Conservation (phyloP, 306 rosid species). For the Castanopsis chinensis region DNA sequence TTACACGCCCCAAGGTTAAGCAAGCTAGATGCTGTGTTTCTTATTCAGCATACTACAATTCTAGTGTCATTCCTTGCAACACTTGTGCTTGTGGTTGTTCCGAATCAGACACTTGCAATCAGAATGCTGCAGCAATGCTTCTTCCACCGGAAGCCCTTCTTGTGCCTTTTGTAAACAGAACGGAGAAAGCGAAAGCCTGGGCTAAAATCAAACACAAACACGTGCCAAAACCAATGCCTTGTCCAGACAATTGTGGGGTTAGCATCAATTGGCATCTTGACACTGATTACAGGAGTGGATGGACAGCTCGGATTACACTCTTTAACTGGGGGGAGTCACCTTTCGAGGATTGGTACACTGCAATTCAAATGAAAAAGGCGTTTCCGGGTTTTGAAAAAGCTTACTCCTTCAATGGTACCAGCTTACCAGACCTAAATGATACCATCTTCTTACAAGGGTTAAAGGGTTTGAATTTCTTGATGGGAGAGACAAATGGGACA, state of each 20-base stretch:
- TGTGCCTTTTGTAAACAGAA: conserved; percentile 64
- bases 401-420: conserved; percentile 81
- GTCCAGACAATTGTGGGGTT: conserved; percentile 76
- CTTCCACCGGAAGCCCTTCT: conserved; percentile 70
- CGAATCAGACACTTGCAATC: conserved; percentile 35
- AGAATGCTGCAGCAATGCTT: conserved; percentile 36
- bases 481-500: conserved; percentile 55
- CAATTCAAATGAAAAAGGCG: conserved; percentile 43
- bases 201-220: conserved; percentile 47
- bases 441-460: conserved; percentile 68
- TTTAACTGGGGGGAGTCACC: conserved; percentile 60
- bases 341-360: conserved; percentile 79
- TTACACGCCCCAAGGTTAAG: conserved; percentile 54
- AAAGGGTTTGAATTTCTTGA: conserved; percentile 54
- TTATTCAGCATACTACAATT: conserved; percentile 67
- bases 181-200: conserved; percentile 67
- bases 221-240: conserved; percentile 50
- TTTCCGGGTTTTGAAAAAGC: conserved; percentile 46
- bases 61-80: conserved; percentile 72
- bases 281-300: conserved; percentile 55
- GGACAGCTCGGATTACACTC: conserved; percentile 83
- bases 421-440: conserved; percentile 29
- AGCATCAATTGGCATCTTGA: conserved; percentile 83
- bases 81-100: conserved; percentile 87
- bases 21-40: conserved; percentile 69